Evolutionary conservation across 1,284 basidiomycete genomes (phyloP).

Genomic region (Thelephora terrestris): DNA sequence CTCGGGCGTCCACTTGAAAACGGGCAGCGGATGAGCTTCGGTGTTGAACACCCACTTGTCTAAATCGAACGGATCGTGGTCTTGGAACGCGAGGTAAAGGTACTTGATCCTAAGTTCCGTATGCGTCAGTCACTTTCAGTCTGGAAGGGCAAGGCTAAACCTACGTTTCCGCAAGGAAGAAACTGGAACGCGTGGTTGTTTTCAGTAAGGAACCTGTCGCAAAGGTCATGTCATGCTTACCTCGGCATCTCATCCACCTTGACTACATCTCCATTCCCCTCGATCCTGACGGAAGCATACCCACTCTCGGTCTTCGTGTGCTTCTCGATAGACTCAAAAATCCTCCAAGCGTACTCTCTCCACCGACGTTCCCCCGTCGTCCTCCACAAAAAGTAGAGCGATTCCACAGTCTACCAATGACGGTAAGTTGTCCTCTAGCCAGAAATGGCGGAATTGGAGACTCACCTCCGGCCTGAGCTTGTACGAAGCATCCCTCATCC

Average conservation of each 20-base stretch:
- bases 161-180: slow-evolving; percentile 63
- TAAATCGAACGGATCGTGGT: slow-evolving; percentile 50
- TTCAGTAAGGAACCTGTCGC: neutral
- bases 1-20: slow-evolving; percentile 53
- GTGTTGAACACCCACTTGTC: slow-evolving; percentile 81
- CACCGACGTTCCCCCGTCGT: slow-evolving; percentile 58
- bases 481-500: slow-evolving; percentile 32
- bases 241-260: slow-evolving; percentile 58
- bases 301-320: slow-evolving; percentile 43
- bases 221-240: slow-evolving; percentile 22
- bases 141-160: slow-evolving; percentile 11
- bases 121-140: slow-evolving; percentile 3
- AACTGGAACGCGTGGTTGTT: slow-evolving; percentile 28
- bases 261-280: slow-evolving; percentile 29
- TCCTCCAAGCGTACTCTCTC: slow-evolving; percentile 69
- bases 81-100: slow-evolving; percentile 51
- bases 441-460: slow-evolving; percentile 1
- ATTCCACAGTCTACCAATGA: slow-evolving; percentile 48
- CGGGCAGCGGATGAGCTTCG: slow-evolving; percentile 71
- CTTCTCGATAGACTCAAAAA: slow-evolving; percentile 63
- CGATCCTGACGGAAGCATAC: slow-evolving; percentile 45
- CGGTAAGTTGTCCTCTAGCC: neutral
- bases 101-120: slow-evolving; percentile 44
- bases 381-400: slow-evolving; percentile 60
- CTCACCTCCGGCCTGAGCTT: slow-evolving; percentile 56